A percentile compares a stretch with the other conserved stretches of the same genome.
Conservation (phyloP, 768 basidiomycete species). For the Mycena galopus region DNA sequence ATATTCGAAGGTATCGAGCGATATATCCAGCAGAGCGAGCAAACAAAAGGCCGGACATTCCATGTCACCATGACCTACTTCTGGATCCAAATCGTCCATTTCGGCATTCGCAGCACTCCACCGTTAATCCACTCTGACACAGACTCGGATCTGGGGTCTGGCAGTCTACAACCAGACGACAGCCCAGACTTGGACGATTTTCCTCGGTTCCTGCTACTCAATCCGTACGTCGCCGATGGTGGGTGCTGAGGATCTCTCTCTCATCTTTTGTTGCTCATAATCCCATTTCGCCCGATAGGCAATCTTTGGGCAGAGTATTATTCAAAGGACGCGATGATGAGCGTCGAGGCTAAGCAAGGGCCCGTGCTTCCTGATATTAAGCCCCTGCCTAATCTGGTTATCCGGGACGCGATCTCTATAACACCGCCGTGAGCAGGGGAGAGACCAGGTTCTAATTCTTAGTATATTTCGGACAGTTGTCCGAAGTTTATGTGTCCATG, state of each 20-base stretch:
- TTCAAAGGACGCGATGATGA: conserved; percentile 59
- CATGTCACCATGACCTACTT: conserved; percentile 66
- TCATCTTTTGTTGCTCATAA: conserved; percentile 54
- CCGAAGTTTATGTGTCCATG: too few relatives aligned
- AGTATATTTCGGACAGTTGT: too few relatives aligned
- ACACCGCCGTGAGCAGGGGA: too few relatives aligned
- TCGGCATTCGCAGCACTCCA: conserved; percentile 56
- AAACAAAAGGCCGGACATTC: conserved; percentile 56
- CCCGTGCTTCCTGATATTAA: conserved; percentile 62
- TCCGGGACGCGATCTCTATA: conserved; percentile 23
- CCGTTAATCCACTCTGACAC: conserved; percentile 13
- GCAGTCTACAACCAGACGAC: neutral
- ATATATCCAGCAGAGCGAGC: conserved; percentile 55
- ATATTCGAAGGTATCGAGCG: conserved; percentile 57
- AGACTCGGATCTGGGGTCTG: conserved; percentile 19
- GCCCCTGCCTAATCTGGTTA: conserved; percentile 53
- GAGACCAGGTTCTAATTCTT: too few relatives aligned
- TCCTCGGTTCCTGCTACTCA: conserved; percentile 53
- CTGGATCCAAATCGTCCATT: conserved; percentile 64
- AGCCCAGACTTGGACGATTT: conserved; percentile 45
- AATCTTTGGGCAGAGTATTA: conserved; percentile 59
- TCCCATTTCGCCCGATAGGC: conserved; percentile 49
- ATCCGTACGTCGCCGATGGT: conserved; percentile 55
- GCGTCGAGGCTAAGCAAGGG: conserved; percentile 49
- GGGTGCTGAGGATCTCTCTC: conserved; percentile 45